Base-by-base conservation (phyloP, 2,329 filamentous ascomycete genomes). In the Chaetomium globosum region DNA sequence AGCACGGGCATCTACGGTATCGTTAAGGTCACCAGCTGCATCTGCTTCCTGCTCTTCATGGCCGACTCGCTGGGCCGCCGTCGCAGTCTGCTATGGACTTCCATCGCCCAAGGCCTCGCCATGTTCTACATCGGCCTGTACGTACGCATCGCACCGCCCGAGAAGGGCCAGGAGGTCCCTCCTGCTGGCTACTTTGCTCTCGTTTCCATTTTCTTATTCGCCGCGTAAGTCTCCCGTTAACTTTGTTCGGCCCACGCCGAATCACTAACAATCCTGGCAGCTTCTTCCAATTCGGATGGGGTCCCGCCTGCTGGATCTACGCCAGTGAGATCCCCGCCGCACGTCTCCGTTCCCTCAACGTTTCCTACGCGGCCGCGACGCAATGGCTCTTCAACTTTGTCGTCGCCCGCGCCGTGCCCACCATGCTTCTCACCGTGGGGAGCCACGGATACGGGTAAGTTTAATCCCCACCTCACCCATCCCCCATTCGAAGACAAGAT, bases 341-440 rank as follows among this genome's bases (percentile, higher is more conserved):
- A 1, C 80, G 88, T 31, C 79, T 90, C 6, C 78, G 88, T 55
- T 83, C 83, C 16, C 77, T 88, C 68, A 89, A 89, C 71, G 87
- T 90, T 1, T 80, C 86, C 1, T 79, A 89, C 56, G 87, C 85
- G 0, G 87, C 87, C 3, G 85, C 86, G 0, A 88, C 85, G 0
- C 87, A 90, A 71, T 89, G 87, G 87, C 73, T 90, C 5, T 89
- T 90, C 75, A 90, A 90, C 72, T 87, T 90, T 65, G 86, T 89
- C 4, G 85, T 90, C 51, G 86, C 87, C 4, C 79, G 85, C 51
- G 83, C 85, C 23, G 86, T 87, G 8, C 86, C 86, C 0, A 83
- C 81, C 67, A 89, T 90, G 87, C 77, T 89, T 68, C 81, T 80
- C 77, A 80, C 74, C 5, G 75, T 78, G 5, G 77, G 76, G 16